Base-by-base conservation (phyloP, 2,329 filamentous ascomycete genomes). In the Paracamarosporium sp. region DNA sequence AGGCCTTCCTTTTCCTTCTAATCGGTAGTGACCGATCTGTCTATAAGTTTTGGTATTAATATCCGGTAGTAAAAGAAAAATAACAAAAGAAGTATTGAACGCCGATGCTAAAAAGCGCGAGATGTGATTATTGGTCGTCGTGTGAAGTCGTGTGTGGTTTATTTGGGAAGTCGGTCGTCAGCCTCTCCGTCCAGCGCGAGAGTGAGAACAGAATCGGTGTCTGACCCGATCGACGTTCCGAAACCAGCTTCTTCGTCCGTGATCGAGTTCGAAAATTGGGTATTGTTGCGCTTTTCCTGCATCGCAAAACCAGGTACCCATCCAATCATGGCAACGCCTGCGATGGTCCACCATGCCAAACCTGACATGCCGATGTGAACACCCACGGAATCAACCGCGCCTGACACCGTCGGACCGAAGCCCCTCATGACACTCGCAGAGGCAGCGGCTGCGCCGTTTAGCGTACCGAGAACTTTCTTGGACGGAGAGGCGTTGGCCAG, bases 361-460 rank as follows among this genome's bases (percentile, higher is more conserved):
- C 93, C 93, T 4, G 93, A 94, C 73, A 92, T 94, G 33, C 93
- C 93, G 6, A 88, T 84, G 63, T 88, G 84, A 33, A 96, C 84
- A 50, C 95, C 95, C 51, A 89, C 81, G 4, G 92, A 86, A 77
- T 97, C 96, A 24, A 98, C 83, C 27, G 93, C 81, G 1, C 95
- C 95, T 3, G 93, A 96, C 3, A 97, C 80, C 0, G 92, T 93
- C 2, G 95, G 95, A 0, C 94, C 94, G 60, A 97, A 89, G 0
- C 93, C 93, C 53, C 95, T 87, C 74, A 90, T 93, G 44, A 97
- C 80, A 72, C 93, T 97, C 4, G 95, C 95, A 2, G 92, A 93
- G 1, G 93, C 97, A 28, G 93, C 93, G 0, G 93, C 93, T 12
- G 93, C 89, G 17, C 95, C 95, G 69, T 98, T 98, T 76, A 99